These are phyloP conservation scores for Aegilops bicornis DNA, from an alignment of 176 grass and related monocot species.

Conservation along the genomic window DNA sequence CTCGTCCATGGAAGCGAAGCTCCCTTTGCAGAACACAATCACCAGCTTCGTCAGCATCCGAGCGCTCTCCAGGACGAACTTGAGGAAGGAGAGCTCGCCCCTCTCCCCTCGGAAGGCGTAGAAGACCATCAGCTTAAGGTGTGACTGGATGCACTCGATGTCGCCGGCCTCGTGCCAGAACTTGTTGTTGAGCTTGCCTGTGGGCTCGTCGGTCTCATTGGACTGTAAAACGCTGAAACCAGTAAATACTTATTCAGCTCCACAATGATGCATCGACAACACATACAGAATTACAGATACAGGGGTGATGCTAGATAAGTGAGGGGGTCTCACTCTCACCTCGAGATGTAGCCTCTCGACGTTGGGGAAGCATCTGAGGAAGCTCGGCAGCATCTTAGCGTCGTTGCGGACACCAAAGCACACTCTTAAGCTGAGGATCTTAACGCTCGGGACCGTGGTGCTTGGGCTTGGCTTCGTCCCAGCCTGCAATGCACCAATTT, in stretches of 20 bases:
- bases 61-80: slow-evolving; percentile 4
- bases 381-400: slow-evolving; percentile 13
- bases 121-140: neutral
- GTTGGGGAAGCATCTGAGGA: slow-evolving; percentile 20
- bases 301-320: neutral
- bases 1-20: neutral
- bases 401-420: neutral
- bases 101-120: neutral
- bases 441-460: neutral
- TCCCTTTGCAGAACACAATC: neutral
- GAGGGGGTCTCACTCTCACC: neutral
- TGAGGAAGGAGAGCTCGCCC: neutral
- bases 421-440: slow-evolving; percentile 12
- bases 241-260: neutral
- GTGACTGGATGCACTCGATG: slow-evolving; percentile 18
- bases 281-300: neutral
- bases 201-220: neutral
- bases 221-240: neutral
- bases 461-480: neutral
- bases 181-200: neutral
- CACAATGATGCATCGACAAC: neutral
- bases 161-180: neutral
- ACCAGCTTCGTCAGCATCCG: neutral
- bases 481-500: neutral
- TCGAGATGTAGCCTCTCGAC: neutral